phyloP scores from a whole-genome alignment of 2,329 filamentous ascomycete species.

The Ceratocystis colombiana region DNA sequence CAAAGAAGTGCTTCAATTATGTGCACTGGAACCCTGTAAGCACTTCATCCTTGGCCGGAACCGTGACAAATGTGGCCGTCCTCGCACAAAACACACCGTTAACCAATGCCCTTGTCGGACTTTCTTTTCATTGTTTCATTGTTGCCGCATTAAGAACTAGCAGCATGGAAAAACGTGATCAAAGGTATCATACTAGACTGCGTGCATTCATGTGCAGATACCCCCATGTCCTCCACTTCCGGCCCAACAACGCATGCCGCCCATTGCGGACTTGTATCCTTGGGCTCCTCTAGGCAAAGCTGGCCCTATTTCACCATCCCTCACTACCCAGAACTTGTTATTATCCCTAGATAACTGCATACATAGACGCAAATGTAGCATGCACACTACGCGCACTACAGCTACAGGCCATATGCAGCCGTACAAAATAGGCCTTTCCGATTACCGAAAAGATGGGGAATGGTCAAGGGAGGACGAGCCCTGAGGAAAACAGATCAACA shows the following conservation, averaged over 20 bases:
- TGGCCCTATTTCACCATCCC: neutral
- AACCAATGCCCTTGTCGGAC: neutral
- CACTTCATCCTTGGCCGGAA: neutral
- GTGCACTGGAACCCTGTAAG: neutral
- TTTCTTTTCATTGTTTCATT: neutral
- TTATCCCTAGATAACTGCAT: constrained; percentile 7
- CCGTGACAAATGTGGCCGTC: neutral
- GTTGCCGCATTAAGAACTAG: neutral
- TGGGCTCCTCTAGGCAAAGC: neutral
- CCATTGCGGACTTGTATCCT: neutral
- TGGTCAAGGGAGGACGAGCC: neutral
- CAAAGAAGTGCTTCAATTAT: neutral
- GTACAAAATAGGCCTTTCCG: neutral
- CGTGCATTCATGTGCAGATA: neutral
- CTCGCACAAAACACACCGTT: neutral
- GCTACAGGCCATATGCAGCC: neutral
- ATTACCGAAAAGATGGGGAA: constrained; percentile 7
- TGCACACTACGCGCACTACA: too few relatives aligned
- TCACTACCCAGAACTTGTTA: neutral
- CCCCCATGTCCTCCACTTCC: neutral
- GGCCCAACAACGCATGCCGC: constrained; percentile 10
- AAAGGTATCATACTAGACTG: neutral
- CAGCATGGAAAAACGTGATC: neutral
- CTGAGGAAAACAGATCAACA: neutral
- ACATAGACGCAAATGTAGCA: neutral